A percentile compares a stretch with the other conserved stretches of the same genome.
Conservation (phyloP, 768 basidiomycete species). For the Amanita rimosa region DNA sequence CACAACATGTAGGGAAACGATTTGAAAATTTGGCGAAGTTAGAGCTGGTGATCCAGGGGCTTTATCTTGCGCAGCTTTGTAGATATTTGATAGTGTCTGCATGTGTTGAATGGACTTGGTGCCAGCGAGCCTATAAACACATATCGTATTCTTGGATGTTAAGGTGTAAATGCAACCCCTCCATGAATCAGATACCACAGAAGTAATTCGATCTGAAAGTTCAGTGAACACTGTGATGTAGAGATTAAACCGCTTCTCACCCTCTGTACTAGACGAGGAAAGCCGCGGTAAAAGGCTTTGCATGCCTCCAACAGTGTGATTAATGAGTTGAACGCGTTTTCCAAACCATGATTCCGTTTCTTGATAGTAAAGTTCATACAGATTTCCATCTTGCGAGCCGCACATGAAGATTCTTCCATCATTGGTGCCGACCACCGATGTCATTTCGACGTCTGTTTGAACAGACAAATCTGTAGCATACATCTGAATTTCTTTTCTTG, state of each 20-base stretch:
- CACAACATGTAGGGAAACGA: constrained; percentile 62
- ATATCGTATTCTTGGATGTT: constrained; percentile 51
- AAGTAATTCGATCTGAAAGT: constrained; percentile 55
- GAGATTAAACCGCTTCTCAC: constrained; percentile 27
- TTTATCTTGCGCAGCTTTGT: constrained; percentile 71
- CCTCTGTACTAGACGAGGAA: constrained; percentile 48
- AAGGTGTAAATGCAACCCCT: constrained; percentile 75
- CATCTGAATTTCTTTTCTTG: constrained; percentile 69
- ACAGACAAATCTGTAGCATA: constrained; percentile 84
- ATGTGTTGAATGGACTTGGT: constrained; percentile 60
- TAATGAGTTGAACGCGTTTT: constrained; percentile 74
- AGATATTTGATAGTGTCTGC: constrained; percentile 67
- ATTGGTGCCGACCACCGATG: constrained; percentile 64
- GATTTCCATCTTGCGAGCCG: constrained; percentile 71
- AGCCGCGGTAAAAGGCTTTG: constrained; percentile 75
- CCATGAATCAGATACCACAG: constrained; percentile 52
- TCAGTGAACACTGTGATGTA: constrained; percentile 2
- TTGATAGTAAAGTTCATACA: constrained; percentile 91
- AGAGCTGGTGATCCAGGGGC: constrained; percentile 68
- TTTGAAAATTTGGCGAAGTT: constrained; percentile 56
- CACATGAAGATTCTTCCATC: constrained; percentile 90
- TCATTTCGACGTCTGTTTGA: constrained; percentile 76
- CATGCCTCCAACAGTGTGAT: constrained; percentile 74
- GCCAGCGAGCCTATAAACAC: constrained; percentile 50
- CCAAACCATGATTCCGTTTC: constrained; percentile 89